Percentiles rank a stretch among this genome's conserved stretches.
Conservation (phyloP, 2,329 filamentous ascomycete species). For the Setomelanomma holmii region DNA sequence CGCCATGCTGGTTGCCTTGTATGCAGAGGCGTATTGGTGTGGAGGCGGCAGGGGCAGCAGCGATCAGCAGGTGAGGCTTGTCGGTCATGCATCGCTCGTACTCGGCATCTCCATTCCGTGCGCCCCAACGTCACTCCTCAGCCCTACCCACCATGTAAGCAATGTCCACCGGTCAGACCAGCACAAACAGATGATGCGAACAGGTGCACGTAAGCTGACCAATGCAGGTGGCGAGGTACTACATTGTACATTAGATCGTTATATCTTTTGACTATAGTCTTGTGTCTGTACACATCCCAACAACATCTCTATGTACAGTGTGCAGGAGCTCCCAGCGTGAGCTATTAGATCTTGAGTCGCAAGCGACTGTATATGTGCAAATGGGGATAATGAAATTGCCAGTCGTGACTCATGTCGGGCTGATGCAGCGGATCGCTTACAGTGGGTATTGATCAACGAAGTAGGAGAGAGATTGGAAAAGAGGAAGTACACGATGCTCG, state of each 20-base stretch:
- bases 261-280: conserved; percentile 3
- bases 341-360: conserved; percentile 40
- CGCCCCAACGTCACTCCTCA: neutral
- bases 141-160: neutral
- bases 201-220: neutral
- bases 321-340: conserved; percentile 24
- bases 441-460: conserved; percentile 33
- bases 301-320: neutral
- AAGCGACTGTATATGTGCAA: conserved; percentile 22
- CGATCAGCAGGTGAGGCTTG: conserved; percentile 4
- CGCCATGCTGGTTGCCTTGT: neutral
- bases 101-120: neutral
- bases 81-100: neutral
- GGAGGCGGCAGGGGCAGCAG: neutral
- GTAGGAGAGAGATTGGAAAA: conserved; percentile 13
- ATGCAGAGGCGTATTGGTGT: neutral
- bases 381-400: conserved; percentile 18
- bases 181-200: neutral
- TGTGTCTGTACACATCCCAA: neutral
- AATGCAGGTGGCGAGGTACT: neutral
- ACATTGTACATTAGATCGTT: neutral
- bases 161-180: neutral
- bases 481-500: conserved; percentile 10
- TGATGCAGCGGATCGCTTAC: conserved; percentile 16
- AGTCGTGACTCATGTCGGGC: conserved; percentile 38